Base-by-base conservation (phyloP, 1,284 basidiomycete genomes). In the Cutaneotrichosporon cutaneum region DNA sequence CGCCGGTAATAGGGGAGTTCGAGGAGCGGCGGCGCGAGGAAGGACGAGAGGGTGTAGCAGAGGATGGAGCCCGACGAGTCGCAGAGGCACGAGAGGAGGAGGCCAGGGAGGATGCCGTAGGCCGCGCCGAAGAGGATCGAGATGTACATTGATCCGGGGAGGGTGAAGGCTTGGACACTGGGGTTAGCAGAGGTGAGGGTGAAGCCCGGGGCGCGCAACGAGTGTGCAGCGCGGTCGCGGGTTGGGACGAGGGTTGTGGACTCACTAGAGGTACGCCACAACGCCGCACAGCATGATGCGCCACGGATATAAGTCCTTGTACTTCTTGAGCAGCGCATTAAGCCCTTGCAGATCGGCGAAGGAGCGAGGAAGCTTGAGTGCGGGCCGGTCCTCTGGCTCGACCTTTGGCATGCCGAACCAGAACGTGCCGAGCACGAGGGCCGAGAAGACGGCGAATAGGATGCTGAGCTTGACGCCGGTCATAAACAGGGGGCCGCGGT, bases 101-200 rank as follows among this genome's bases (percentile, higher is more conserved):
- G 84, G 0, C 94, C 94, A 8, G 88, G 80, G 1, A 90, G 81
- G n/a, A 96, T 88, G 36, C 95, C 94, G 87, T 94, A 99, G 7
- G 98, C 88, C 0, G 95, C 95, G 33, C 95, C 95, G 14, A 91
- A 94, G 9, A 98, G 87, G 73, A 98, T 97, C 56, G 92, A 93
- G 63, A 99, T 86, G 77, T 99, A 99, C 94, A 98, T 98, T 24
- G 92, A 95, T 0, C 95, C 95, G 0, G 95, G 95, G 6, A 99
- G 85, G 2, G 92, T 94, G 80, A 98, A 99, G 0, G 94, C 92
- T 82, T 99, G 95, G 4, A 98, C 84, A 79, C 92, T 94, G 75
- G 18, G 54, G 44, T 62, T 32, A 61, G 65, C 52, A 54, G 11
- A 21, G 18, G 27, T 9, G 14, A 9, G 8, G 3, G 10, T 3